Evolutionary conservation across 441 rosid species (phyloP).

Genomic region (Iberis amara): DNA sequence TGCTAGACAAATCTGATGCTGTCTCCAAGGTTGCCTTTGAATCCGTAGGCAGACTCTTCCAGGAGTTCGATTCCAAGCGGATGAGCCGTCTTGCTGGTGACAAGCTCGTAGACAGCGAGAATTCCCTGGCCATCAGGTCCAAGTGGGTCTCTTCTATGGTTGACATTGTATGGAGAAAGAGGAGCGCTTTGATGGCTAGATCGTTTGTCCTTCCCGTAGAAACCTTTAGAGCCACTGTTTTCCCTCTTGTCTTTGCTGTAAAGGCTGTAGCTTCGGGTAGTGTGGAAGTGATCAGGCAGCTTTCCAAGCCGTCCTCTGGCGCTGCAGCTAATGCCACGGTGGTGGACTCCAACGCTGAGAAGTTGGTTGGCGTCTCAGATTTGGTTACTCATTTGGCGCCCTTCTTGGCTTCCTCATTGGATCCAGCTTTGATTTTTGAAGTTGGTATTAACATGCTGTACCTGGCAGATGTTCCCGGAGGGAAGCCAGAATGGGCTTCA

Average conservation of each 20-base stretch:
- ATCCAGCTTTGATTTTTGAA: constrained; percentile 88
- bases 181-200: constrained; percentile 77
- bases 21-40: constrained; percentile 93
- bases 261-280: constrained; percentile 89
- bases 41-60: constrained; percentile 86
- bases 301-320: constrained; percentile 49
- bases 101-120: constrained; percentile 90
- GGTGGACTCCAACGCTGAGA: constrained; percentile 77
- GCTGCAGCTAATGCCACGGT: constrained; percentile 36
- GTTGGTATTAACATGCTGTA: constrained; percentile 94
- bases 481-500: constrained; percentile 99
- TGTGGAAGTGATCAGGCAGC: constrained; percentile 65
- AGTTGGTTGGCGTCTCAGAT: constrained; percentile 81
- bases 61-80: constrained; percentile 85
- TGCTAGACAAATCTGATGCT: constrained; percentile 76
- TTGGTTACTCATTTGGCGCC: constrained; percentile 88
- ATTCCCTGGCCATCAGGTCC: constrained; percentile 82
- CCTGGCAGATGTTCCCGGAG: constrained; percentile 97
- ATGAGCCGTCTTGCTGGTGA: constrained; percentile 95
- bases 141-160: constrained; percentile 90
- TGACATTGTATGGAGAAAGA: constrained; percentile 76
- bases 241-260: constrained; percentile 77
- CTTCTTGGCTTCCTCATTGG: constrained; percentile 81
- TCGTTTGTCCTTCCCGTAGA: constrained; percentile 84
- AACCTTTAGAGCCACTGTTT: constrained; percentile 81